Evolutionary conservation across 148 eudicot species (phyloP), one percentile per base, ranked within the genome.

Genomic region (Nyssa sinensis): DNA sequence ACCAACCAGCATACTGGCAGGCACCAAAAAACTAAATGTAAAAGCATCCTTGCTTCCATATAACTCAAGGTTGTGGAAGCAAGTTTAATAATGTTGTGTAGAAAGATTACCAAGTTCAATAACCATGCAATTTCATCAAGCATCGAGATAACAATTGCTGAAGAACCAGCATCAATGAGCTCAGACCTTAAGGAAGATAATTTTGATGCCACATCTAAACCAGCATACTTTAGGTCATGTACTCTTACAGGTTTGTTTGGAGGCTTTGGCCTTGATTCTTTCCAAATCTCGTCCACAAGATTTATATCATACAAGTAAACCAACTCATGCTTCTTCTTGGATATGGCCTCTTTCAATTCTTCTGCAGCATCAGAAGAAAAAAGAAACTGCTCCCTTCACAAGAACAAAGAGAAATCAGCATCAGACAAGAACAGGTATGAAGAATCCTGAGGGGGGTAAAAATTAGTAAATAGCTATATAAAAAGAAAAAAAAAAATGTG

Each of bases 111-210:
- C 94, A 96, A 84, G 84, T 96, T 96, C 71, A 96, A 84, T 69
- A 96, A 77, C 99, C 99, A 96, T 7, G 98, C 96, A 73, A 96
- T 79, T 80, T 96, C 99, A 71, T 96, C 99, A 77, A 96, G 99
- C 94, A 84, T 81, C 29, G 94, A 86, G 80, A 93, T 80, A 70
- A 93, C 86, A 77, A 96, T 86, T 25, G 94, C 92, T 71, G 96
- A 83, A 64, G 93, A 80, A 69, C 90, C 93, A 75, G 82, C 90
- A 81, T 79, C 76, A 61, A 71, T 74, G 57, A 96, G 82, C 74
- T 93, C 93, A 69, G 91, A 86, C 78, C 97, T 85, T 81, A 96
- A 83, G 71, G 86, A 88, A 74, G 90, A 79, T 70, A 96, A 82
- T 81, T 96, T 96, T 57, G 79, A 72, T 63, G 88, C 82, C 67